These are phyloP conservation scores for Colletotrichum eremochloae DNA, from an alignment of 2,329 filamentous ascomycete species.

Conservation along the genomic window DNA sequence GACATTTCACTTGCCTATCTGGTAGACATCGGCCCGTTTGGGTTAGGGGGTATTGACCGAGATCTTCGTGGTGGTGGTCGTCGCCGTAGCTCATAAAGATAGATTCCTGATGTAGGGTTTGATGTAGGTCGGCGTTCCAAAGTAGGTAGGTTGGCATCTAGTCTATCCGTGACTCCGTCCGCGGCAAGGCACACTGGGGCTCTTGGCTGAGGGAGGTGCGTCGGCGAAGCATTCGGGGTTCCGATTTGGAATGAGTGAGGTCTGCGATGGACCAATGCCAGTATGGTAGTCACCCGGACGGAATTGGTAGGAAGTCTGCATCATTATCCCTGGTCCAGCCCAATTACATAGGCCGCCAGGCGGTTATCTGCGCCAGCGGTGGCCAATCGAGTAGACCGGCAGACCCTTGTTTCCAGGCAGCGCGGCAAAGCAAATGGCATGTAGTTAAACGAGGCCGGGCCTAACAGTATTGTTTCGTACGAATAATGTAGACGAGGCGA, in stretches of 20 bases:
- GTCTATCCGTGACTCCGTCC: constrained; percentile 38
- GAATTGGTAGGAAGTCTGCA: constrained; percentile 15
- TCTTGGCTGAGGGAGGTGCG: constrained; percentile 25
- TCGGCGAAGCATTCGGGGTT: constrained; percentile 22
- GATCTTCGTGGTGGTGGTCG: background rate
- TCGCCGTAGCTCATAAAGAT: constrained; percentile 6
- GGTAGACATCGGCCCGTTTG: background rate
- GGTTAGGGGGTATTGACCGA: background rate
- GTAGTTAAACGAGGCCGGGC: constrained; percentile 18
- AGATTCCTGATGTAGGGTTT: constrained; percentile 15
- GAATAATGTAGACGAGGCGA: background rate
- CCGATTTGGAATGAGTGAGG: constrained; percentile 22
- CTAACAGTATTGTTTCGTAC: background rate
- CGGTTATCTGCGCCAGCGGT: constrained; percentile 37
- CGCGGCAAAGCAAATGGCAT: constrained; percentile 26
- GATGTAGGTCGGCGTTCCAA: constrained; percentile 25
- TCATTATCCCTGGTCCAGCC: constrained; percentile 9
- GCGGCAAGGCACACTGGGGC: constrained; percentile 23
- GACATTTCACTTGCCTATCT: background rate
- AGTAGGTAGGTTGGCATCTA: constrained; percentile 12
- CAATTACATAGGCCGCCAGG: constrained; percentile 7
- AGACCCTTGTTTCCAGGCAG: constrained; percentile 22
- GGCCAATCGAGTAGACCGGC: constrained; percentile 32
- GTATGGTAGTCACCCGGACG: background rate
- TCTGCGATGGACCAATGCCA: constrained; percentile 5